A percentile compares a stretch with the other conserved stretches of the same genome.
Evolutionary conservation across 192 early-diverging fungal genomes (phyloP).

Genomic region (Coemansia sp.): DNA sequence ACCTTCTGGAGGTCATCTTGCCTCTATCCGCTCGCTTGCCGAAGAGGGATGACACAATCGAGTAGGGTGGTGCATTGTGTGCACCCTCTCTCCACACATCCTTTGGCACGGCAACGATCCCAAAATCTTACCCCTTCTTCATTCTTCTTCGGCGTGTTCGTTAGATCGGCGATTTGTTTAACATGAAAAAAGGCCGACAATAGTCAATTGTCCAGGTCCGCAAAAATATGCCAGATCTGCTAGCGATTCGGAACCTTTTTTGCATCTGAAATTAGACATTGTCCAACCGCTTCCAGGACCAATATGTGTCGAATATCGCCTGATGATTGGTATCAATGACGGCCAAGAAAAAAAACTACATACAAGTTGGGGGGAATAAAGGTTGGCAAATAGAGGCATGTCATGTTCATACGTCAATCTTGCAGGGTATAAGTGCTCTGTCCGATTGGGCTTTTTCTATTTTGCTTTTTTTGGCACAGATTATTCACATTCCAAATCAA

Average conservation of each 20-base stretch:
- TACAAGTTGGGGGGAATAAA: background rate
- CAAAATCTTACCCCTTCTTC: background rate
- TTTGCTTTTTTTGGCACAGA: slow-evolving; percentile 2
- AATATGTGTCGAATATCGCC: background rate
- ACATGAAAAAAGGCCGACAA: background rate
- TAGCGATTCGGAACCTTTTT: background rate
- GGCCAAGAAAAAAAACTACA: background rate
- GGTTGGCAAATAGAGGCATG: background rate
- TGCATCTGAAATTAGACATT: slow-evolving; percentile 1
- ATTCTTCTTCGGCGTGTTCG: background rate
- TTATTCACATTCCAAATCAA: background rate
- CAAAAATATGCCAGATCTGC: background rate
- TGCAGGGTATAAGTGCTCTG: background rate
- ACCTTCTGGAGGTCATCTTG: too few relatives aligned
- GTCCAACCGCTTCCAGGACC: background rate
- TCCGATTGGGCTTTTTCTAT: background rate
- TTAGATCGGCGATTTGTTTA: background rate
- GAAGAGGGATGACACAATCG: too few relatives aligned
- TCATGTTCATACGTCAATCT: background rate
- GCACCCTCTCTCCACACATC: too few relatives aligned
- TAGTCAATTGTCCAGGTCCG: background rate
- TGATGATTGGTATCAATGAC: background rate
- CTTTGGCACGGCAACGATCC: too few relatives aligned
- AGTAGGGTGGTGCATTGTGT: too few relatives aligned
- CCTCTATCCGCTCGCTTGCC: too few relatives aligned